Conservation (phyloP, 148 eudicot species). For the Camellia granthamiana region DNA sequence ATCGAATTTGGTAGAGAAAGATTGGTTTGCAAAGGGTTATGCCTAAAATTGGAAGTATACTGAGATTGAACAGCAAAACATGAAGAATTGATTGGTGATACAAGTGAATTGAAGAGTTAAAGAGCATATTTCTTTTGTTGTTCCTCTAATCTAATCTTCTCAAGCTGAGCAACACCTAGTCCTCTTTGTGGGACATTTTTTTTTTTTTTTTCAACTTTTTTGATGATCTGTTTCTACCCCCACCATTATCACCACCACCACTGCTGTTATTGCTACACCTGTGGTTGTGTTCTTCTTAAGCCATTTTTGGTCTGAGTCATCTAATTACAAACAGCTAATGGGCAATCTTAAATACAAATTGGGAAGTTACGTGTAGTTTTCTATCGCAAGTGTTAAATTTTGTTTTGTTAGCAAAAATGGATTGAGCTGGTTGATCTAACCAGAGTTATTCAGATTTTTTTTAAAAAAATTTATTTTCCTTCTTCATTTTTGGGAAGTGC, state of each 20-base stretch:
- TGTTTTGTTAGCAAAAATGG: no score
- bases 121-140: constrained; percentile 38
- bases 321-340: constrained; percentile 13
- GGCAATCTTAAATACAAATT: constrained; percentile 7
- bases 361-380: not conserved
- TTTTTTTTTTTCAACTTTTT: constrained; percentile 57
- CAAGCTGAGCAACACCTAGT: constrained; percentile 91
- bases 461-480: no score
- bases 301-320: constrained; percentile 42
- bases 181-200: constrained; percentile 82
- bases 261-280: constrained; percentile 28
- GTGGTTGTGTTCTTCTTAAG: constrained; percentile 47
- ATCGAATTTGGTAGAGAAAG: constrained; percentile 25
- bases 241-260: constrained; percentile 13
- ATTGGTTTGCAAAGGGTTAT: constrained; percentile 31
- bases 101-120: constrained; percentile 21
- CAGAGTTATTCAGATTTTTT: no score
- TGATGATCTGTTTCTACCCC: constrained; percentile 33
- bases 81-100: constrained; percentile 33
- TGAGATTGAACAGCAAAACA: constrained; percentile 16
- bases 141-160: constrained; percentile 73
- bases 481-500: no score
- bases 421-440: no score
- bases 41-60: constrained; percentile 27
- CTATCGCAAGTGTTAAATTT: no score